Evolutionary conservation across 139 green algal genomes (phyloP), one percentile per base, ranked within the genome.

Genomic region (Medakamo hakoo): DNA sequence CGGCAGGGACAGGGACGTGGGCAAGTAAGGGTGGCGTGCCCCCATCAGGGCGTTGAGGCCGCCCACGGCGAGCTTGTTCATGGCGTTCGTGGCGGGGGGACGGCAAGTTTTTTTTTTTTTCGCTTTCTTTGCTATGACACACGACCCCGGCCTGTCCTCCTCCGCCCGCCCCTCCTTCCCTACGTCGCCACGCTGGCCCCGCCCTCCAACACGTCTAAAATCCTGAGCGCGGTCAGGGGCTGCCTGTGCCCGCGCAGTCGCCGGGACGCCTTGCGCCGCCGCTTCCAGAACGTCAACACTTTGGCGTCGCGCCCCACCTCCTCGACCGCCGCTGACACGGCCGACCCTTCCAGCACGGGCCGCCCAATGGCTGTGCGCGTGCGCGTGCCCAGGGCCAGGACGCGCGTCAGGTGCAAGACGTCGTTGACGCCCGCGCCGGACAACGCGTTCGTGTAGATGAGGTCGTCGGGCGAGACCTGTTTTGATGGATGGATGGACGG

Each of bases 221-320:
- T 16, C 40, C 40, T 9, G 9, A 52, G 16, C 40, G 40, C 40
- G 40, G 40, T 52, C 40, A 52, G 9, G 9, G 40, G 40, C 70
- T 88, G 81, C 27, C 83, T 67, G 58, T 92, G 81, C 2, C 85
- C 84, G 4, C 75, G 78, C n/a, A 68, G 62, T 4, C 82, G 64
- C 28, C 79, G 71, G 30, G 84, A 93, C 68, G 88, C 88, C 49
- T 92, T 94, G 48, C 86, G 57, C 9, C 86, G 68, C 62, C 85
- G 80, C 70, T 94, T 94, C 60, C 94, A 85, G 70, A 94, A 94
- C 9, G 90, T 80, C 4, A 88, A 71, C 57, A 88, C 80, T 64
- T 90, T 92, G 49, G 71, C 86, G 57, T 94, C 82, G 25, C 78
- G 65, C n/a, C 3, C 19, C 4, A 59, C 31, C 32, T 80, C 73